Conservation (phyloP, 768 basidiomycete genomes). For the Artomyces pyxidatus region DNA sequence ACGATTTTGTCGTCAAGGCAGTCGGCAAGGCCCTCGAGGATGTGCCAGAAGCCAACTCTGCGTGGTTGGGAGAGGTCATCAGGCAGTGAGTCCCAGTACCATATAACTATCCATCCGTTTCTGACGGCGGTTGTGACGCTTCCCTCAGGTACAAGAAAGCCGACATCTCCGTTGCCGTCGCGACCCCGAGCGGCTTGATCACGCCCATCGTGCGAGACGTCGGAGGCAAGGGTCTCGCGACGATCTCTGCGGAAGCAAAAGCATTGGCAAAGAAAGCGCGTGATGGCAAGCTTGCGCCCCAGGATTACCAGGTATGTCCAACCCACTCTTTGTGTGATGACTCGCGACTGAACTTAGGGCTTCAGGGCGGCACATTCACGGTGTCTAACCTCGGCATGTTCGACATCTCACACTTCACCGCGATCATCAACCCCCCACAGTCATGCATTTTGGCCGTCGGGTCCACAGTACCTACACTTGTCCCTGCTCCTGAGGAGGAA, state of each 20-base stretch:
- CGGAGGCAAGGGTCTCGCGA: constrained; percentile 85
- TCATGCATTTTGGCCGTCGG: constrained; percentile 97
- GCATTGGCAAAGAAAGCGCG: constrained; percentile 90
- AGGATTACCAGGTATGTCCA: constrained; percentile 81
- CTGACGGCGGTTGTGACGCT: too few species aligned
- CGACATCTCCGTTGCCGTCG: constrained; percentile 95
- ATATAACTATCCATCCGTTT: background rate
- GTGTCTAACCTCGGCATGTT: constrained; percentile 99
- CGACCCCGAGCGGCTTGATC: constrained; percentile 92
- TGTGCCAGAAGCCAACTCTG: constrained; percentile 96
- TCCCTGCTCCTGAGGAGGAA: constrained; percentile 82
- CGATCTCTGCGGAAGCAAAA: constrained; percentile 91
- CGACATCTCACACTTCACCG: constrained; percentile 91
- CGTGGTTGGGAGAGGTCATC: constrained; percentile 94
- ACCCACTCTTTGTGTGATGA: background rate
- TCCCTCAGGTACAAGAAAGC: constrained; percentile 80
- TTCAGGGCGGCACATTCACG: constrained; percentile 92
- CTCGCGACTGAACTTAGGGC: background rate
- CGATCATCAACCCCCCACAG: constrained; percentile 98
- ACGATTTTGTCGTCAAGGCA: constrained; percentile 97
- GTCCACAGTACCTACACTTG: constrained; percentile 74
- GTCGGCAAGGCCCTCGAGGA: constrained; percentile 84
- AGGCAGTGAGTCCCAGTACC: constrained; percentile 61
- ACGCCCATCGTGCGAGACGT: constrained; percentile 96
- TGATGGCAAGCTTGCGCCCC: constrained; percentile 90